Percentiles rank a stretch among this genome's conserved stretches.
These are phyloP conservation scores for Colletotrichum cuscutae DNA, from an alignment of 2,329 filamentous ascomycete genomes.

Conservation along the genomic window DNA sequence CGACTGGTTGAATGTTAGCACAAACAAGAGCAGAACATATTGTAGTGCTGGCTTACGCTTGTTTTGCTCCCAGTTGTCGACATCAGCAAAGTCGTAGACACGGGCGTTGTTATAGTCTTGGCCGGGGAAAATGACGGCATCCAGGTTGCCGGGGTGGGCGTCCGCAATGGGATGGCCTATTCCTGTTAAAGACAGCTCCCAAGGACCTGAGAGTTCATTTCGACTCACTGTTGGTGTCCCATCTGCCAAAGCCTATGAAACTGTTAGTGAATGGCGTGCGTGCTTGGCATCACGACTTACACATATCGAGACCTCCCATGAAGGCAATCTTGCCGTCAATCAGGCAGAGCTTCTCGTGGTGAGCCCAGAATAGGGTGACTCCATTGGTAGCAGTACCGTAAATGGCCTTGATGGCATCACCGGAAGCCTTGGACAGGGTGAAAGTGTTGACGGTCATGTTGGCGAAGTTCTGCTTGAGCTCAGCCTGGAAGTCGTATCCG, in stretches of 20 bases:
- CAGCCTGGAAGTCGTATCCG: slow-evolving; percentile 71
- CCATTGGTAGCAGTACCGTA: slow-evolving; percentile 82
- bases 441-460: slow-evolving; percentile 59
- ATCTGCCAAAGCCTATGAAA: slow-evolving; percentile 77
- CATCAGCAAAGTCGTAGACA: slow-evolving; percentile 83
- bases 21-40: background rate
- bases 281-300: slow-evolving; percentile 47
- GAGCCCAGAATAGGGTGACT: slow-evolving; percentile 89
- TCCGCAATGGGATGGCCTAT: slow-evolving; percentile 81
- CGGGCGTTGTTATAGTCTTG: slow-evolving; percentile 94
- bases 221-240: slow-evolving; percentile 79
- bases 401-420: slow-evolving; percentile 78
- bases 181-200: slow-evolving; percentile 28
- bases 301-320: slow-evolving; percentile 92
- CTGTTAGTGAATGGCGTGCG: slow-evolving; percentile 38
- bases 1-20: slow-evolving; percentile 57
- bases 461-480: slow-evolving; percentile 72
- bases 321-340: slow-evolving; percentile 84
- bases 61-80: slow-evolving; percentile 84
- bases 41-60: too few relatives aligned
- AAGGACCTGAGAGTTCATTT: background rate
- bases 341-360: slow-evolving; percentile 90
- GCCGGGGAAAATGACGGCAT: slow-evolving; percentile 83
- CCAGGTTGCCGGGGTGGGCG: slow-evolving; percentile 80
- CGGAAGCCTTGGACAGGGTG: slow-evolving; percentile 72